Evolutionary conservation across 805 yeast genomes (phyloP).

Genomic region (Myxozyma udenii): DNA sequence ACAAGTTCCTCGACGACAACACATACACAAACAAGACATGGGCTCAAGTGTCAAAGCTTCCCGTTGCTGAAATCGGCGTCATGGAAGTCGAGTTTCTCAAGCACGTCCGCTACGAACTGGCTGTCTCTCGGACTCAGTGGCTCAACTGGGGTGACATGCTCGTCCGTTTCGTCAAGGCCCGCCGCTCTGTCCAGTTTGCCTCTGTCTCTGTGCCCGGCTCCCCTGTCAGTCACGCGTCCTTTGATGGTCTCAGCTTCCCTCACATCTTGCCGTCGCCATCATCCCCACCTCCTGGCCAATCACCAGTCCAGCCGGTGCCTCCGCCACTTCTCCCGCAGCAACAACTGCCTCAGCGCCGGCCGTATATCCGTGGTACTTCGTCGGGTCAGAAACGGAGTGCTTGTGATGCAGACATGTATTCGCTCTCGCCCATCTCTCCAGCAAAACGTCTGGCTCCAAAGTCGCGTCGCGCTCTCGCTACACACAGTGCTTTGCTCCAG

Average conservation of each 20-base stretch:
- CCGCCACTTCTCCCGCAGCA: background rate
- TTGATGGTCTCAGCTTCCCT: background rate
- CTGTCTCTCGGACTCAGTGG: slow-evolving; percentile 14
- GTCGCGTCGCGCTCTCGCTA: background rate
- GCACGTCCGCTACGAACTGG: slow-evolving; percentile 16
- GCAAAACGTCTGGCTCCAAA: background rate
- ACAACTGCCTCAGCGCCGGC: background rate
- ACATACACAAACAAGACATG: slow-evolving; percentile 93
- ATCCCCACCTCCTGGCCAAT: background rate
- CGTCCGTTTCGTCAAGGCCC: slow-evolving; percentile 15
- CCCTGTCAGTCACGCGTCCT: slow-evolving; percentile 5
- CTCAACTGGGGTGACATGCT: slow-evolving; percentile 18
- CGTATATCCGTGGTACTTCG: background rate
- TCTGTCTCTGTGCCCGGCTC: slow-evolving; percentile 23
- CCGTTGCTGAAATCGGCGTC: slow-evolving; percentile 47
- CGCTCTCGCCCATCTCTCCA: slow-evolving; percentile 2
- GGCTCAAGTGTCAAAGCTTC: slow-evolving; percentile 91
- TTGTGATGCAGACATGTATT: background rate
- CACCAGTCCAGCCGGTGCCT: background rate
- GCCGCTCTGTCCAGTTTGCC: slow-evolving; percentile 10
- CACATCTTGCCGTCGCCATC: background rate
- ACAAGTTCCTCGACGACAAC: slow-evolving; percentile 94
- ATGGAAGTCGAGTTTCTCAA: slow-evolving; percentile 27
- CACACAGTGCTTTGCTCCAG: background rate
- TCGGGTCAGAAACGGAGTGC: background rate